Base-by-base conservation (phyloP, 2,329 filamentous ascomycete genomes). In the Scolecobasidium constrictum region DNA sequence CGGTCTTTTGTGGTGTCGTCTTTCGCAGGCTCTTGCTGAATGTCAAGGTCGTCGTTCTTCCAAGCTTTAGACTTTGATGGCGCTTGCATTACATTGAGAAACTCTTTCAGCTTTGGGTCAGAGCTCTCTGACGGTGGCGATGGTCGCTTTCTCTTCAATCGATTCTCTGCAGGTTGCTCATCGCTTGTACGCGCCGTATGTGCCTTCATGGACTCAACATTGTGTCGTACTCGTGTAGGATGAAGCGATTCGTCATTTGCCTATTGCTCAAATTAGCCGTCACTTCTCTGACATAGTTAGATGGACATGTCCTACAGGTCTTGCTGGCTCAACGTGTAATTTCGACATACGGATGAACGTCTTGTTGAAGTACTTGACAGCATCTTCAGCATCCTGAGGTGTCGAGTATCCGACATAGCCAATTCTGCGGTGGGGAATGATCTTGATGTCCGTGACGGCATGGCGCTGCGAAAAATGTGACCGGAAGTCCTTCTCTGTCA, bases 341-440 rank as follows among this genome's bases (percentile, higher is more conserved):
- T 82, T 93, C 45, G 88, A 94, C 84, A 95, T 92, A 53, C 87
- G 86, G 55, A 98, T 86, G 64, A 87, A 98, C 49, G 88, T 82
- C 60, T 78, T 86, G 70, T 98, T 88, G 72, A 95, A 95, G 68
- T 94, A 94, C 63, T 85, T 88, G 59, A 93, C 83, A 35, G 92
- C 90, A 56, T 80, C 77, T 45, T 76, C 70, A 44, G 92, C 92
- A 58, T 86, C 82, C 48, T 90, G 78, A 12, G 83, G 69, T 40
- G 77, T 84, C 65, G 85, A 88, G 71, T 90, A 96, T 49, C 92
- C 92, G 47, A 98, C 78, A 72, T 94, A 98, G 53, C 88, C 92
- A 63, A 98, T 95, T 52, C 88, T 78, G 55, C 92, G 78, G 56
- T 87, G 80, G 4, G 86, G 77, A 57, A 96, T 85, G 58, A 95